These are phyloP conservation scores for Beauveria pseudobassiana DNA, from an alignment of 2,329 filamentous ascomycete species.

Conservation along the genomic window DNA sequence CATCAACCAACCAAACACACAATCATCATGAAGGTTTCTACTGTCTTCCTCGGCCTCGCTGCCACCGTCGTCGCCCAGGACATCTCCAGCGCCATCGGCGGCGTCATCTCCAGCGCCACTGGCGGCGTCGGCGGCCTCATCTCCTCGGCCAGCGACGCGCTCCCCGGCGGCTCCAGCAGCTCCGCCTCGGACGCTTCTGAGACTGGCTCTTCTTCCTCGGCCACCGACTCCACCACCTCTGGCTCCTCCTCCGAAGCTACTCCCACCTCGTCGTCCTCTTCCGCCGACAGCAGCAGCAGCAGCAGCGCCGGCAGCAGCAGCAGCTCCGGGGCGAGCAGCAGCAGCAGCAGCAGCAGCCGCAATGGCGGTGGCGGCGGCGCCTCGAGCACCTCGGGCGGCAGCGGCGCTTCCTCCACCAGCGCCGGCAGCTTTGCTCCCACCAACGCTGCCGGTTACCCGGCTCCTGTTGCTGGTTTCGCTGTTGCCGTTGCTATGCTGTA, in stretches of 20 bases:
- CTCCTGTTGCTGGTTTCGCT: conserved; percentile 9
- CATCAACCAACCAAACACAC: neutral
- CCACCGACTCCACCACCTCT: neutral
- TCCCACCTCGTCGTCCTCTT: neutral
- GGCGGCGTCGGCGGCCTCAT: conserved; percentile 5
- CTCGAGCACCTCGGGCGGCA: neutral
- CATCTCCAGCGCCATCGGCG: neutral
- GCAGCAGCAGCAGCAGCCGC: neutral
- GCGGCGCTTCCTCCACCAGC: neutral
- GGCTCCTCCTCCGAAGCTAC: neutral
- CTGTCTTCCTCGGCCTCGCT: conserved; percentile 9
- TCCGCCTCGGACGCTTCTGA: neutral
- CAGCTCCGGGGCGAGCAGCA: neutral
- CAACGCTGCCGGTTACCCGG: conserved; percentile 8
- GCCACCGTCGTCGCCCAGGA: conserved; percentile 7
- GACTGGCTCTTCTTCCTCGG: too few species aligned
- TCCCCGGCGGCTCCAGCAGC: neutral
- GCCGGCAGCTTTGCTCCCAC: conserved; percentile 2
- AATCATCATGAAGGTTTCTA: conserved; percentile 10
- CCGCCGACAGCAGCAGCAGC: neutral
- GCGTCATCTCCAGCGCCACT: neutral
- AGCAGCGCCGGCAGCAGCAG: neutral
- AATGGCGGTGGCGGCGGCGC: neutral
- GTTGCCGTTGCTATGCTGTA: conserved; percentile 12
- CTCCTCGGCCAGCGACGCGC: neutral